Base-by-base conservation (phyloP, 768 basidiomycete species). In the Vishniacozyma victoriae region DNA sequence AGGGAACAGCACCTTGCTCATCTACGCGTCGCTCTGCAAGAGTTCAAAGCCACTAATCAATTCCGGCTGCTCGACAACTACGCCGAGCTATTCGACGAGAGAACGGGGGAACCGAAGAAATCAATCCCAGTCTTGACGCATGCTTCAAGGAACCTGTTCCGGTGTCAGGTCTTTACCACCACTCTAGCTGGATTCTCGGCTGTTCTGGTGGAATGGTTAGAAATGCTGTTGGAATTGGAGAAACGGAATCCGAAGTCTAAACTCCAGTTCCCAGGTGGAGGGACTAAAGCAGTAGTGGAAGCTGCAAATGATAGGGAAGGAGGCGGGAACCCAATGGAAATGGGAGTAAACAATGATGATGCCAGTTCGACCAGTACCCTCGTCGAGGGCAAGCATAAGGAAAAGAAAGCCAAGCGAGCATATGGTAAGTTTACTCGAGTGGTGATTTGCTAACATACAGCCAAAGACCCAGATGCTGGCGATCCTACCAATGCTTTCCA, bases 231-330 rank as follows among this genome's bases (percentile, higher is more conserved):
- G 19, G 66, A 62, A n/a, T 73, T 76, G 0, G 71, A 74, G 15
- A 55, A 54, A 38, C 75, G 75, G 38, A 73, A 78, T 29, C 64
- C 55, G 22, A 52, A 54, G 38, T 75, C 74, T 37, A 69, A 75
- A 50, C 55, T 81, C 20, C 81, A 81, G 76, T 75, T 74, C 13
- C 80, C 81, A 4, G 77, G 72, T 24, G 77, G 77, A 6, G 47
- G 81, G 40, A 61, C 63, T 26, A 71, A 68, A 57, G 59, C 57
- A 38, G 45, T 55, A 38, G 75, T 53, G 44, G 60, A 70, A 40
- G 40, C 66, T 26, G 50, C 69, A 3, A 61, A 60, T 22, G 56
- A 60, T 15, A 46, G 38, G 23, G 25, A 35, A 13, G 50, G 46
- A 9, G 51, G 54, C 3, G 55, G 47, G 2, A 70, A 70, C 47